A percentile compares a stretch with the other conserved stretches of the same genome.
Conservation (phyloP, 148 eudicot genomes). For the Persicaria maculosa region DNA sequence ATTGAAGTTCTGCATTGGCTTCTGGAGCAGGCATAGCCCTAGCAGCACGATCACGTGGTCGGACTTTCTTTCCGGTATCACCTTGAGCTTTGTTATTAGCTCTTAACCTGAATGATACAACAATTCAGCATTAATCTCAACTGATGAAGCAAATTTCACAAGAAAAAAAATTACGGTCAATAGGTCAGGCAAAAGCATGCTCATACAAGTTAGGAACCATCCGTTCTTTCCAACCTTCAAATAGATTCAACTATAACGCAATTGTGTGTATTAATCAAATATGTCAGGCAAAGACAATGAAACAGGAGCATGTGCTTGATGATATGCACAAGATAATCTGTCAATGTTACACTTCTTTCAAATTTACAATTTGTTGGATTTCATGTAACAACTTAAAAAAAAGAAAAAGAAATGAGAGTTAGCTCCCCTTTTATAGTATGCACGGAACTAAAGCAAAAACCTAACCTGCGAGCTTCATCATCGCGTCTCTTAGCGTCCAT, state of each 20-base stretch:
- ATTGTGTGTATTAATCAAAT: background rate
- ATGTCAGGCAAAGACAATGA: background rate
- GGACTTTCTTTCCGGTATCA: constrained; percentile 55
- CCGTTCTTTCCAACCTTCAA: background rate
- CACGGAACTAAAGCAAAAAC: too few species aligned
- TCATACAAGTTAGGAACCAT: background rate
- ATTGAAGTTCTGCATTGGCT: constrained; percentile 94
- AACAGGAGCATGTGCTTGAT: too few species aligned
- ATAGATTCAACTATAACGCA: background rate
- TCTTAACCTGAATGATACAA: constrained; percentile 37
- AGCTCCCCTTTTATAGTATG: too few species aligned
- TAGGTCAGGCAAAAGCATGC: background rate
- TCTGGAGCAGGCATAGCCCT: constrained; percentile 82
- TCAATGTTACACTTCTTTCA: background rate
- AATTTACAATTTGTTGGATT: background rate
- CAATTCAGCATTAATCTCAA: background rate
- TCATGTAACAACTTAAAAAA: too few species aligned
- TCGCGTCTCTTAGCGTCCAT: constrained; percentile 96
- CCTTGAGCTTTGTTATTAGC: constrained; percentile 65
- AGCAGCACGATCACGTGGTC: constrained; percentile 58
- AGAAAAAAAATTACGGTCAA: background rate
- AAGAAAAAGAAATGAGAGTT: too few species aligned
- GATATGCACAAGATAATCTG: too few species aligned
- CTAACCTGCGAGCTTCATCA: constrained; percentile 81
- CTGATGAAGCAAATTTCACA: background rate